Conservation (phyloP, 306 rosid genomes). For the Lathyrus oleraceus region DNA sequence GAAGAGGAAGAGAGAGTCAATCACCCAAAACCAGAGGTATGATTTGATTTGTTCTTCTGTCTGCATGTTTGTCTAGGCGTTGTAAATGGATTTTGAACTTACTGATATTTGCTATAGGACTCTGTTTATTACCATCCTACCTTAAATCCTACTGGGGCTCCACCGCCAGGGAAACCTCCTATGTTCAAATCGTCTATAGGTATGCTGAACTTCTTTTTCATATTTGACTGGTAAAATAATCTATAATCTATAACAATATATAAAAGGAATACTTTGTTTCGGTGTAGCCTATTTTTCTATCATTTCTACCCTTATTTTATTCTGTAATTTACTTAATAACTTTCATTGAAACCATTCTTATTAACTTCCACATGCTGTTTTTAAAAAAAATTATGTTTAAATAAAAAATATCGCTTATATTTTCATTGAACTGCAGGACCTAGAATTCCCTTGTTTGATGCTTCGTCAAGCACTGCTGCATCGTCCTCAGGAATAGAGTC, state of each 20-base stretch:
- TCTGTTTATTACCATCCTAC: slow-evolving; percentile 91
- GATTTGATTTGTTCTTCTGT: slow-evolving; percentile 34
- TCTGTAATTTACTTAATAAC: no score
- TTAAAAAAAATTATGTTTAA: no score
- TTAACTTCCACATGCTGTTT: no score
- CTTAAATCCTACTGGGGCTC: slow-evolving; percentile 97
- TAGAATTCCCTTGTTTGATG: slow-evolving; percentile 83
- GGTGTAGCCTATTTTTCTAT: no score
- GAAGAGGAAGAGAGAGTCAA: slow-evolving; percentile 95
- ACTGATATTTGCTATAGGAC: slow-evolving; percentile 50
- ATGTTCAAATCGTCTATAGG: slow-evolving; percentile 95
- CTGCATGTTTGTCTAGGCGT: slow-evolving; percentile 7
- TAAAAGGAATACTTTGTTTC: no score
- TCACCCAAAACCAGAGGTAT: slow-evolving; percentile 89
- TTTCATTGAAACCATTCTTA: no score
- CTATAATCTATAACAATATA: no score
- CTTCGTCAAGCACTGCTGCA: slow-evolving; percentile 74
- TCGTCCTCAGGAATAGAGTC: slow-evolving; percentile 70
- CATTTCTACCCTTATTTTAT: no score
- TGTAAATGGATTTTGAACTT: not conserved
- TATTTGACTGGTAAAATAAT: slow-evolving; percentile 14
- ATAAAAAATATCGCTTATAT: no score
- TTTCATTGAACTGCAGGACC: slow-evolving; percentile 66
- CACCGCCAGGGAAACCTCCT: slow-evolving; percentile 99
- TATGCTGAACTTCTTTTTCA: slow-evolving; percentile 40